phyloP scores from a whole-genome alignment of 1,284 basidiomycete genomes.

The Ustilago vetiveriae region DNA sequence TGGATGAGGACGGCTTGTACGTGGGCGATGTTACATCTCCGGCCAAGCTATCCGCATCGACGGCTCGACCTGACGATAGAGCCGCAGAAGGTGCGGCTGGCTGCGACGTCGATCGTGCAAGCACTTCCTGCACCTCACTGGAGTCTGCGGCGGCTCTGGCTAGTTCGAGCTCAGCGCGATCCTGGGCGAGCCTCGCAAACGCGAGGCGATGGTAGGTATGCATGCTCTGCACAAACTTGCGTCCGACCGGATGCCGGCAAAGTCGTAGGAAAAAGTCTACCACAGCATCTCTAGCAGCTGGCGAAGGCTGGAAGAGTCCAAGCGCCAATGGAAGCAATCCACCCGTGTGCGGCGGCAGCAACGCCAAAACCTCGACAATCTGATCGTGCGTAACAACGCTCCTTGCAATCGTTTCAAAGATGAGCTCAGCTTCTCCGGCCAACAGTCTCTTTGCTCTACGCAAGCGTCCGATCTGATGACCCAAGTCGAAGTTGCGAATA shows the following conservation, averaged over 20 bases:
- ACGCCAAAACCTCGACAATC: slow-evolving; percentile 84
- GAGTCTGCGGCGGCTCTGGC: not conserved
- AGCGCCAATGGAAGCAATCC: slow-evolving; percentile 86
- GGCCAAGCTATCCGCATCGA: not conserved
- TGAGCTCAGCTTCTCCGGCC: slow-evolving; percentile 76
- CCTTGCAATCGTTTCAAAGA: slow-evolving; percentile 76
- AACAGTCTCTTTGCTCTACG: slow-evolving; percentile 74
- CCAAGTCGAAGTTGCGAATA: slow-evolving; percentile 76
- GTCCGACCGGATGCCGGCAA: slow-evolving; percentile 72
- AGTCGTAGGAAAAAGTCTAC: slow-evolving; percentile 71
- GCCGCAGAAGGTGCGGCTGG: slow-evolving; percentile 1
- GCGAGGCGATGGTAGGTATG: slow-evolving; percentile 92
- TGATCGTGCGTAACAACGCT: slow-evolving; percentile 76
- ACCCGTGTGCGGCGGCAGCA: slow-evolving; percentile 79
- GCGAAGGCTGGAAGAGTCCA: slow-evolving; percentile 86
- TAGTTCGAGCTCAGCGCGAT: slow-evolving; percentile 41
- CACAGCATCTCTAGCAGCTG: slow-evolving; percentile 78
- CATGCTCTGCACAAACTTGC: slow-evolving; percentile 81
- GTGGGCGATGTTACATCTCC: slow-evolving; percentile 2
- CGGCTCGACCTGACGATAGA: not conserved
- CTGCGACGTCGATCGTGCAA: slow-evolving; percentile 2
- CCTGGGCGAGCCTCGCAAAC: slow-evolving; percentile 62
- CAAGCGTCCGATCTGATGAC: slow-evolving; percentile 78
- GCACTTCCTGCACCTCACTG: slow-evolving; percentile 23
- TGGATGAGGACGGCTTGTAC: not conserved